Percentiles rank a stretch among this genome's conserved stretches.
These are phyloP conservation scores for Populus simonii DNA, from an alignment of 345 rosid species.

Conservation along the genomic window DNA sequence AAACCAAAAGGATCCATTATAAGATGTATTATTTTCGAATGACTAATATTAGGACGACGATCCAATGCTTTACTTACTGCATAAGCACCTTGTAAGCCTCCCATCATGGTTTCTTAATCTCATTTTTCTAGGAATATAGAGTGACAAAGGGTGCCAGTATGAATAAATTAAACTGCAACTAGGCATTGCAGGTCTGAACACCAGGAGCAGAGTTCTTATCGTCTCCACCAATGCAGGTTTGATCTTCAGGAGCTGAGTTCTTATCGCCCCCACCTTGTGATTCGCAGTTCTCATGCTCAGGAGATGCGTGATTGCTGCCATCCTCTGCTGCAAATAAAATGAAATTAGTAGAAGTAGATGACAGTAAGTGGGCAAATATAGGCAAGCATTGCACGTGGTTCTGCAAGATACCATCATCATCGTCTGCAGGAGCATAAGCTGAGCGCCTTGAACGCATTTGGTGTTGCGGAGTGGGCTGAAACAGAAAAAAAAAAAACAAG, in stretches of 20 bases:
- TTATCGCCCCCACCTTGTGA: background rate
- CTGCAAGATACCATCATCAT: constrained; percentile 39
- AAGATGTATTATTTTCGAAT: background rate
- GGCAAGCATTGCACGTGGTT: too few species aligned
- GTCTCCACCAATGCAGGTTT: background rate
- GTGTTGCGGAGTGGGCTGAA: constrained; percentile 76
- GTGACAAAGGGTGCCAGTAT: background rate
- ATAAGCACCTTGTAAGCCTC: background rate
- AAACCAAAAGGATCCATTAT: background rate
- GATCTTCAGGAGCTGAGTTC: constrained; percentile 3
- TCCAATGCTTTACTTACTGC: background rate
- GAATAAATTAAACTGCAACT: background rate
- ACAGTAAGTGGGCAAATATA: too few species aligned
- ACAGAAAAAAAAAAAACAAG: background rate
- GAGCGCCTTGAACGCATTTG: constrained; percentile 71
- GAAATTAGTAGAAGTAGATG: background rate
- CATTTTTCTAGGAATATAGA: background rate
- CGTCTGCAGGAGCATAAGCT: constrained; percentile 63
- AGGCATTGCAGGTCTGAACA: constrained; percentile 6
- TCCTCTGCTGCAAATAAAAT: constrained; percentile 4
- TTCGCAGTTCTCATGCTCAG: constrained; percentile 18
- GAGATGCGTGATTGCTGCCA: background rate
- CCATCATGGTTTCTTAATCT: background rate
- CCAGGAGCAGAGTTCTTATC: background rate
- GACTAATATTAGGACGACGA: too few species aligned